Conservation (phyloP, 129 eudicot genomes). For the Tanacetum coccineum region DNA sequence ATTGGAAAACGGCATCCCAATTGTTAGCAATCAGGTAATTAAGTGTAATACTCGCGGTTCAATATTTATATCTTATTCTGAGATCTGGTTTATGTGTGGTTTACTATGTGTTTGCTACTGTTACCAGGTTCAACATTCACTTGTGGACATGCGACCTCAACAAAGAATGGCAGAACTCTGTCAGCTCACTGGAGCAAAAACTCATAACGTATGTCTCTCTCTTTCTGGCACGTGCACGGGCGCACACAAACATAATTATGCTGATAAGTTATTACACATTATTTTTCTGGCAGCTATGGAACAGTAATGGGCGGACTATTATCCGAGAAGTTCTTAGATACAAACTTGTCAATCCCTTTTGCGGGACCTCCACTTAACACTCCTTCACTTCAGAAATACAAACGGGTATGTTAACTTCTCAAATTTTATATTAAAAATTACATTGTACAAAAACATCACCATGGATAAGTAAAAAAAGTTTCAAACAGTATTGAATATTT, state of each 20-base stretch:
- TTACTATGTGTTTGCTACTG: neutral
- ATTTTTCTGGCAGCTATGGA: conserved; percentile 61
- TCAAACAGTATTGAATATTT: neutral
- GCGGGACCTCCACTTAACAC: conserved; percentile 97
- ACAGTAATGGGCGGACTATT: conserved; percentile 98
- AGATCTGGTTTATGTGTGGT: conserved; percentile 2
- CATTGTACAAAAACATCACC: neutral
- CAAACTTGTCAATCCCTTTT: conserved; percentile 87
- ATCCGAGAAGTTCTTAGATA: conserved; percentile 92
- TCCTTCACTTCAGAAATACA: conserved; percentile 98
- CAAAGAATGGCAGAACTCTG: conserved; percentile 98
- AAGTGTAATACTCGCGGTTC: neutral
- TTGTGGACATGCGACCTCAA: conserved; percentile 99
- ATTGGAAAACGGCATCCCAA: conserved; percentile 88
- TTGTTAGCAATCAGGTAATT: conserved; percentile 92
- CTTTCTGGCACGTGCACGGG: conserved; percentile 18
- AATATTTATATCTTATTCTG: neutral
- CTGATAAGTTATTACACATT: too few species aligned
- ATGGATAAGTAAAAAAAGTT: neutral
- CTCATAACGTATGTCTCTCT: conserved; percentile 92
- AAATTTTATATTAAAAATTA: neutral
- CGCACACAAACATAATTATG: neutral
- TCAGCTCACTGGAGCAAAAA: conserved; percentile 84
- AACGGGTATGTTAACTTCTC: conserved; percentile 50
- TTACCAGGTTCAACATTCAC: conserved; percentile 92